Conservation (phyloP, 306 rosid genomes). For the Erythrophleum fordii region DNA sequence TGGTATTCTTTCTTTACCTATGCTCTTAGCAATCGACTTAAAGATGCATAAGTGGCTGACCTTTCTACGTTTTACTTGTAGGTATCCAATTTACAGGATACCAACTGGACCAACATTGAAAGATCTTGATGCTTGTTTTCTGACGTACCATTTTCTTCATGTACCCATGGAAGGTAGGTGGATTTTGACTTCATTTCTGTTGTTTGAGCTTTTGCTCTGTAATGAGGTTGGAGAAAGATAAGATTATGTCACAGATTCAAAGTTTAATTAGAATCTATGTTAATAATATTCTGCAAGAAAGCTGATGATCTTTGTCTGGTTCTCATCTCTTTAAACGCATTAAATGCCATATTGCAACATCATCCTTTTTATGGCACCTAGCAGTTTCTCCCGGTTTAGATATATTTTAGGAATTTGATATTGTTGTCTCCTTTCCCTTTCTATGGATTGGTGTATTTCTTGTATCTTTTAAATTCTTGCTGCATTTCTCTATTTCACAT, state of each 20-base stretch:
- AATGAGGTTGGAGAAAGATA: not conserved
- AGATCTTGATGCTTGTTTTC: conserved; percentile 91
- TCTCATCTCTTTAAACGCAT: not conserved
- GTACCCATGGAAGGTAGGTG: conserved; percentile 67
- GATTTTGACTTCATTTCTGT: not conserved
- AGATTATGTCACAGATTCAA: not conserved
- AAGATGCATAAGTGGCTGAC: conserved; percentile 23
- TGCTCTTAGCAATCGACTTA: conserved; percentile 25
- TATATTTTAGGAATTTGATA: not conserved
- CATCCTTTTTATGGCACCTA: not conserved
- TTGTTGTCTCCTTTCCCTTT: not conserved
- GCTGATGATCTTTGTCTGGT: not conserved
- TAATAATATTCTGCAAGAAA: not conserved
- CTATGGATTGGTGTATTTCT: not conserved
- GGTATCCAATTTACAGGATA: conserved; percentile 97
- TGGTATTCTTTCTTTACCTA: conserved; percentile 60
- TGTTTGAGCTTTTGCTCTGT: conserved; percentile 23
- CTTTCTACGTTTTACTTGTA: conserved; percentile 42
- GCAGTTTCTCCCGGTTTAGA: not conserved
- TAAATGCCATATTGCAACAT: not conserved
- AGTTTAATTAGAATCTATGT: not conserved
- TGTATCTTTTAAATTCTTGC: not conserved
- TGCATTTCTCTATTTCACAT: not conserved
- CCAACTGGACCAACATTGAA: conserved; percentile 94
- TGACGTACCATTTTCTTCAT: conserved; percentile 76